Evolutionary conservation across 495 filamentous ascomycete species (phyloP).

Genomic region (Antarctomyces pellizariae): DNA sequence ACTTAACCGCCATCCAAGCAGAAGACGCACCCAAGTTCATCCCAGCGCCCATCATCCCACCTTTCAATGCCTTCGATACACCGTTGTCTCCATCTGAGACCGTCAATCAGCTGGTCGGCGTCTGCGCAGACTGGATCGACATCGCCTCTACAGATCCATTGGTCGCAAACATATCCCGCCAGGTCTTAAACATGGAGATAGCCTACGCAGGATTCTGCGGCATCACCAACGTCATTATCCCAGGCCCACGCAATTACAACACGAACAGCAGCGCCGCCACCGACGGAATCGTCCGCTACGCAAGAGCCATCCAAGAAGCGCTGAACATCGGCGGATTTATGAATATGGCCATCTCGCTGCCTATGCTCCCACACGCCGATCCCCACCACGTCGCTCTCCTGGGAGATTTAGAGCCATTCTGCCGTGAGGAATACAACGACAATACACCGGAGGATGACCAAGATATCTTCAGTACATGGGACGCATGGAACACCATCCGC

Average conservation of each 20-base stretch:
- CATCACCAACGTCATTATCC: conserved; percentile 56
- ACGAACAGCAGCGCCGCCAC: conserved; percentile 16
- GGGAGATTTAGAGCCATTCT: conserved; percentile 33
- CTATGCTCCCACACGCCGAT: conserved; percentile 44
- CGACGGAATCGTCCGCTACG: conserved; percentile 38
- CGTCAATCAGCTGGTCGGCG: conserved; percentile 45
- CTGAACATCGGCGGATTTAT: conserved; percentile 49
- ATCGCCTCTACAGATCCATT: conserved; percentile 61
- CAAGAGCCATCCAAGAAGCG: conserved; percentile 61
- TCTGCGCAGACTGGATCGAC: conserved; percentile 76
- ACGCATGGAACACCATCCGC: conserved; percentile 77
- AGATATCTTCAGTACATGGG: conserved; percentile 62
- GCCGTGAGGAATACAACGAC: conserved; percentile 18
- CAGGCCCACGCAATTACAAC: conserved; percentile 38
- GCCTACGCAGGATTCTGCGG: conserved; percentile 91
- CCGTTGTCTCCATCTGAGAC: conserved; percentile 45
- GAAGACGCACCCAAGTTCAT: conserved; percentile 12
- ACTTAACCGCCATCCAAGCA: conserved; percentile 18
- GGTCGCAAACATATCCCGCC: conserved; percentile 60
- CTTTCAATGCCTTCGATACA: conserved; percentile 51
- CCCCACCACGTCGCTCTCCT: conserved; percentile 19
- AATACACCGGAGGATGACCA: conserved; percentile 22
- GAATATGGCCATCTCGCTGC: conserved; percentile 57
- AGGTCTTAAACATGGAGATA: conserved; percentile 75
- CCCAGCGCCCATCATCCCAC: conserved; percentile 36